phyloP scores from a whole-genome alignment of 768 basidiomycete genomes.

The Podaxis sp. region DNA sequence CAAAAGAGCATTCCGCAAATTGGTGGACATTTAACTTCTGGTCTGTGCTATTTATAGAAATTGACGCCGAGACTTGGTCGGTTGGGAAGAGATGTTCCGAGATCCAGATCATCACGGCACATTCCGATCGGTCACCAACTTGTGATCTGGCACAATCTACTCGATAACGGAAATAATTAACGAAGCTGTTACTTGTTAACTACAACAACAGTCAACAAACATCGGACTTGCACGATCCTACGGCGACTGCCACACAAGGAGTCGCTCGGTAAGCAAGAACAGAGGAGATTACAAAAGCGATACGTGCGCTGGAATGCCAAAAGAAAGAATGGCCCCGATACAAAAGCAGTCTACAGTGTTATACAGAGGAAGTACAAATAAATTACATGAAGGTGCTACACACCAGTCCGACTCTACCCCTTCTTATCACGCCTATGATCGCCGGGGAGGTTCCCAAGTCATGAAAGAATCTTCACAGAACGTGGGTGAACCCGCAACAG shows the following conservation, averaged over 20 bases:
- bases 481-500: constrained; percentile 24
- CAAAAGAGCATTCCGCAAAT: background rate
- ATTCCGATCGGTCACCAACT: constrained; percentile 5
- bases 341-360: constrained; percentile 2
- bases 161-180: constrained; percentile 2
- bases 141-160: background rate
- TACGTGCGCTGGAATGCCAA: background rate
- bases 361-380: constrained; percentile 9
- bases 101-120: constrained; percentile 7
- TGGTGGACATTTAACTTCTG: background rate
- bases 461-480: constrained; percentile 55
- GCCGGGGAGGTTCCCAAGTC: constrained; percentile 53
- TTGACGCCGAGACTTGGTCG: background rate
- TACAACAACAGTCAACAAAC: background rate
- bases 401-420: background rate
- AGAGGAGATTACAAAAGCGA: background rate
- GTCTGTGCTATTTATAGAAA: background rate
- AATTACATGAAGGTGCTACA: constrained; percentile 8
- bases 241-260: background rate
- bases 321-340: background rate
- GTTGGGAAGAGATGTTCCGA: constrained; percentile 10
- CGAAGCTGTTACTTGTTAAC: background rate
- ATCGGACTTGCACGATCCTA: background rate
- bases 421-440: constrained; percentile 15
- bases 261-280: background rate